Evolutionary conservation across 2,329 filamentous ascomycete species (phyloP).

Genomic region (Diplodia sapinea): DNA sequence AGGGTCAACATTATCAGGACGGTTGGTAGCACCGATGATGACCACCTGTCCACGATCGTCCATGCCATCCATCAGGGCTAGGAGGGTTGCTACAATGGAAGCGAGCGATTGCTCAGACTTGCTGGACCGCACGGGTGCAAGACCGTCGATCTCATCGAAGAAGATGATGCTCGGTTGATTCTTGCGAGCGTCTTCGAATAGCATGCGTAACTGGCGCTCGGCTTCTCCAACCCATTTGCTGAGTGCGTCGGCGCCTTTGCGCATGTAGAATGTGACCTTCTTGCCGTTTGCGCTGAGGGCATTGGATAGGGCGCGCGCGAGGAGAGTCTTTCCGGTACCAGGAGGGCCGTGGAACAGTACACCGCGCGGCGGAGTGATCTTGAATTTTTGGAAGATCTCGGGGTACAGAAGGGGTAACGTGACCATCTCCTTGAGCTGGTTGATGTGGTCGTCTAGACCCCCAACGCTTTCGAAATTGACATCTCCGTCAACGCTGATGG

Average conservation of each 20-base stretch:
- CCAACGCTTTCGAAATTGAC: slow-evolving; percentile 96
- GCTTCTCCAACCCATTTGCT: slow-evolving; percentile 99
- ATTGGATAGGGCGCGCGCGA: slow-evolving; percentile 89
- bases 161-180: slow-evolving; percentile 99
- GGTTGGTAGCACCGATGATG: slow-evolving; percentile 97
- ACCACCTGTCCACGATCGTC: slow-evolving; percentile 98
- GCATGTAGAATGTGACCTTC: slow-evolving; percentile 99
- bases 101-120: slow-evolving; percentile 99
- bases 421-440: slow-evolving; percentile 98
- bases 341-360: slow-evolving; percentile 97
- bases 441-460: slow-evolving; percentile 89
- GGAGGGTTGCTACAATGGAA: slow-evolving; percentile 92
- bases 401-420: slow-evolving; percentile 92
- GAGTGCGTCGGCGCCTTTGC: slow-evolving; percentile 94
- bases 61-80: slow-evolving; percentile 97
- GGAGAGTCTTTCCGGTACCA: slow-evolving; percentile 96
- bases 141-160: slow-evolving; percentile 97
- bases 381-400: slow-evolving; percentile 88
- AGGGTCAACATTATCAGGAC: slow-evolving; percentile 94
- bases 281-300: slow-evolving; percentile 86
- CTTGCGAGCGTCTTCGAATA: slow-evolving; percentile 94
- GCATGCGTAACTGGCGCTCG: slow-evolving; percentile 87
- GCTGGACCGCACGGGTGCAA: slow-evolving; percentile 93
- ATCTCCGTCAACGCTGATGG: slow-evolving; percentile 87
- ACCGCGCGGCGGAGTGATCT: slow-evolving; percentile 91